Conservation (phyloP, 176 grass and related monocot species). For the Phyllostachys edulis region DNA sequence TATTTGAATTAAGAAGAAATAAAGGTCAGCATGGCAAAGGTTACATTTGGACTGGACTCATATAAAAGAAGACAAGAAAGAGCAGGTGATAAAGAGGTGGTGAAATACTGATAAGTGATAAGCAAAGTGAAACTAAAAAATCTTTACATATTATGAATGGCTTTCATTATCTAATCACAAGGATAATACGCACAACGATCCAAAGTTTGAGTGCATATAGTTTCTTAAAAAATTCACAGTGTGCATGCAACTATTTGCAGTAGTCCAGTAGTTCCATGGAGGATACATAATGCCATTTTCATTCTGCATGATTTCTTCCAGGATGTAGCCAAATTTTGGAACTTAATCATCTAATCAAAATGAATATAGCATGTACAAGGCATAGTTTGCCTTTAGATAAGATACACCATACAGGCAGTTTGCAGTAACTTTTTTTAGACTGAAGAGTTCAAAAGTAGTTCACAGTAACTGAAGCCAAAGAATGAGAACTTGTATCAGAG, state of each 20-base stretch:
- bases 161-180: constrained; percentile 16
- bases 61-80: constrained; percentile 13
- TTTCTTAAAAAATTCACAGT: neutral
- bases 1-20: constrained; percentile 16
- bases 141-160: neutral
- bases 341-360: constrained; percentile 14
- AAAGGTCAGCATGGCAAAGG: neutral
- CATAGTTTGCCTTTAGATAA: neutral
- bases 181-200: neutral
- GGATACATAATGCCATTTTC: neutral
- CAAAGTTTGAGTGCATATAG: neutral
- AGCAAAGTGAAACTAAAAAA: neutral
- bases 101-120: neutral
- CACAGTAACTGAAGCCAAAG: neutral
- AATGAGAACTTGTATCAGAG: neutral
- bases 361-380: neutral
- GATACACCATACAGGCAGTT: neutral
- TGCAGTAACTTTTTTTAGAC: neutral
- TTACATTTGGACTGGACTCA: neutral
- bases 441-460: neutral
- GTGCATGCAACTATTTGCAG: neutral
- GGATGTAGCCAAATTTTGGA: neutral
- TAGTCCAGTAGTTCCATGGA: neutral
- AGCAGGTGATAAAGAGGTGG: neutral
- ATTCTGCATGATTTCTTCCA: neutral